Percentiles rank a stretch among this genome's conserved stretches.
Evolutionary conservation across 116 monocot species (phyloP).

Genomic region (Iris pallida): DNA sequence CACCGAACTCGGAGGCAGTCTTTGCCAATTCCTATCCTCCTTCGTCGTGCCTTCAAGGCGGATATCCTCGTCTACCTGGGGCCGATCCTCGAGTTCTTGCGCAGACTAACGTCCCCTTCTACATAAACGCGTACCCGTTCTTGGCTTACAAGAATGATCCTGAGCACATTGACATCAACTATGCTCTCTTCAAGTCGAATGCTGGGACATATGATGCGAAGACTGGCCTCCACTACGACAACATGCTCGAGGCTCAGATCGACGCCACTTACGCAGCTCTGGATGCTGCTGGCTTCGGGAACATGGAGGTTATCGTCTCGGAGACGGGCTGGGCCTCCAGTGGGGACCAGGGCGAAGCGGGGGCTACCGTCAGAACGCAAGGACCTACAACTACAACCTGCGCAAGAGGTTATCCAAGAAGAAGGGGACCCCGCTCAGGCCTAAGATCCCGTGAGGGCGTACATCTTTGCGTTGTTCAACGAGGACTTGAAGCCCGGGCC

Average conservation of each 20-base stretch:
- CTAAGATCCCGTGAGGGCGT: conserved; percentile 28
- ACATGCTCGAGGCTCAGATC: conserved; percentile 36
- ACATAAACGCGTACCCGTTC: conserved; percentile 32
- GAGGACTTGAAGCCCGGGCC: conserved; percentile 29
- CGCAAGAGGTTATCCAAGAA: conserved; percentile 28
- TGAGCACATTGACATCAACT: conserved; percentile 32
- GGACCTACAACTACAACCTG: conserved; percentile 28
- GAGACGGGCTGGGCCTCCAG: conserved; percentile 39
- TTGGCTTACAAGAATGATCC: conserved; percentile 26
- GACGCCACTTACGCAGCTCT: conserved; percentile 33
- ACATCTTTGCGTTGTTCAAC: conserved; percentile 35
- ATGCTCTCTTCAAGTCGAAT: conserved; percentile 28
- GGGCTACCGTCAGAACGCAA: conserved; percentile 23
- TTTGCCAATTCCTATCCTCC: conserved; percentile 33
- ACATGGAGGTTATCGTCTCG: conserved; percentile 26
- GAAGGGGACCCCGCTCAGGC: conserved; percentile 31
- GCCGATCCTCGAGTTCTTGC: conserved; percentile 32
- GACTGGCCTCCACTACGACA: conserved; percentile 29
- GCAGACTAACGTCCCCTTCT: conserved; percentile 12
- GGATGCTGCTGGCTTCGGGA: conserved; percentile 26
- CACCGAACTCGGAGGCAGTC: conserved; percentile 29
- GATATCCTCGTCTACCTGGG: conserved; percentile 21
- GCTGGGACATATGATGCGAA: conserved; percentile 24
- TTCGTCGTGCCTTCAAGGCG: conserved; percentile 21
- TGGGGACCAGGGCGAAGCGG: conserved; percentile 28